A percentile compares a stretch with the other conserved stretches of the same genome.
Evolutionary conservation across 2,329 filamentous ascomycete genomes (phyloP).

Genomic region (Chaetomiaceae sp.): DNA sequence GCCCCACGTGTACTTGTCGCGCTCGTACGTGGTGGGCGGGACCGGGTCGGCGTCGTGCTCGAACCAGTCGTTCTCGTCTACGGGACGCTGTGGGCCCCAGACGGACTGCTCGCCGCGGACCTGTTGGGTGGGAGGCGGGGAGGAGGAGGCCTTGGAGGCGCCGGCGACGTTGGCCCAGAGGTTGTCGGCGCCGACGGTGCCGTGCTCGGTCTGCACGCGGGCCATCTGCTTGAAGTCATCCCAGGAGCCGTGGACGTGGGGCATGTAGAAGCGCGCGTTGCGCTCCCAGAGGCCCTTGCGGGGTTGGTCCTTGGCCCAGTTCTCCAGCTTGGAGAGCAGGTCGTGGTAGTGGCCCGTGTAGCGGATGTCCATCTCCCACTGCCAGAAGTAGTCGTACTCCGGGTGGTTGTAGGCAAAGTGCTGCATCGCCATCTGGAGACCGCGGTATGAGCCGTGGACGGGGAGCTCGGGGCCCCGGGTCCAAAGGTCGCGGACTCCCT

Average conservation of each 20-base stretch:
- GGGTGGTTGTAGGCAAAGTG: slow-evolving; percentile 85
- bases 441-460: slow-evolving; percentile 88
- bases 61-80: slow-evolving; percentile 64
- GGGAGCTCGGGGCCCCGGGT: slow-evolving; percentile 61
- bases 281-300: slow-evolving; percentile 79
- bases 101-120: slow-evolving; percentile 55
- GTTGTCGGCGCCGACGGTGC: slow-evolving; percentile 60
- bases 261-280: slow-evolving; percentile 72
- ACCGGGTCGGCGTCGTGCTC: slow-evolving; percentile 66
- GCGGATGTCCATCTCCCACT: slow-evolving; percentile 91
- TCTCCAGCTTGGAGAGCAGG: slow-evolving; percentile 62
- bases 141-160: slow-evolving; percentile 28
- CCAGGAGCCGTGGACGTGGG: slow-evolving; percentile 70
- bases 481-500: slow-evolving; percentile 76
- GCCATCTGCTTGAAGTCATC: slow-evolving; percentile 76
- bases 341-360: slow-evolving; percentile 86
- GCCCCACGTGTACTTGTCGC: slow-evolving; percentile 81
- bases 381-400: slow-evolving; percentile 89
- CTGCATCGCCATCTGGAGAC: slow-evolving; percentile 89
- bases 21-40: slow-evolving; percentile 68
- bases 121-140: neutral
- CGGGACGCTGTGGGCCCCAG: slow-evolving; percentile 77
- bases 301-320: slow-evolving; percentile 68
- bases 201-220: slow-evolving; percentile 68
- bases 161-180: slow-evolving; percentile 55